Percentiles rank a stretch among this genome's conserved stretches.
These are phyloP conservation scores for Rachicladosporium sp. DNA, from an alignment of 2,329 filamentous ascomycete genomes.

Conservation along the genomic window DNA sequence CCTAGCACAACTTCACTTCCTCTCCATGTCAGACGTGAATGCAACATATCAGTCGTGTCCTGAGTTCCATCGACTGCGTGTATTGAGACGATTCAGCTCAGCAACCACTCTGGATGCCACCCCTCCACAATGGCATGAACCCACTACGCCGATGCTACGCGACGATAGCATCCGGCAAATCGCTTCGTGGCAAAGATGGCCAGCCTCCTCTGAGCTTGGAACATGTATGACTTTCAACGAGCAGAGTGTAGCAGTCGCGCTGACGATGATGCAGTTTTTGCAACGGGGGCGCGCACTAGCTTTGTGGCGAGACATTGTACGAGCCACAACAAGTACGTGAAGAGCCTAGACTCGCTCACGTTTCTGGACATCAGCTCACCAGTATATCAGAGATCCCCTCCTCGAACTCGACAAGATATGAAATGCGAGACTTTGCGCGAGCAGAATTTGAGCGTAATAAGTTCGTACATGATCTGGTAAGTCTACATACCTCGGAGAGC, in stretches of 20 bases:
- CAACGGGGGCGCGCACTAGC: constrained; percentile 35
- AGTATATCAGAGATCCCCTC: constrained; percentile 21
- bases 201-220: constrained; percentile 22
- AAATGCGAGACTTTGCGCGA: constrained; percentile 37
- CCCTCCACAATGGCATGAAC: constrained; percentile 7
- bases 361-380: constrained; percentile 2
- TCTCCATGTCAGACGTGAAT: no score
- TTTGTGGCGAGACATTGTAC: constrained; percentile 36
- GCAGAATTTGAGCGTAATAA: constrained; percentile 37
- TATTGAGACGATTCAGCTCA: no score
- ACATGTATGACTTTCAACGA: constrained; percentile 16
- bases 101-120: constrained; percentile 2
- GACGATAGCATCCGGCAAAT: constrained; percentile 19
- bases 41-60: no score
- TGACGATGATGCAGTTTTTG: constrained; percentile 30
- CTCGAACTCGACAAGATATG: constrained; percentile 23
- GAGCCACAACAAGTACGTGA: constrained; percentile 26
- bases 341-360: neutral
- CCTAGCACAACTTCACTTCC: no score
- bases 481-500: constrained; percentile 5
- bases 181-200: constrained; percentile 20
- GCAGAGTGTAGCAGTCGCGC: neutral
- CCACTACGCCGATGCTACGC: constrained; percentile 14
- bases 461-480: constrained; percentile 34
- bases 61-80: no score